Conservation (phyloP, 805 yeast species). For the Myxozyma nipponensis region DNA sequence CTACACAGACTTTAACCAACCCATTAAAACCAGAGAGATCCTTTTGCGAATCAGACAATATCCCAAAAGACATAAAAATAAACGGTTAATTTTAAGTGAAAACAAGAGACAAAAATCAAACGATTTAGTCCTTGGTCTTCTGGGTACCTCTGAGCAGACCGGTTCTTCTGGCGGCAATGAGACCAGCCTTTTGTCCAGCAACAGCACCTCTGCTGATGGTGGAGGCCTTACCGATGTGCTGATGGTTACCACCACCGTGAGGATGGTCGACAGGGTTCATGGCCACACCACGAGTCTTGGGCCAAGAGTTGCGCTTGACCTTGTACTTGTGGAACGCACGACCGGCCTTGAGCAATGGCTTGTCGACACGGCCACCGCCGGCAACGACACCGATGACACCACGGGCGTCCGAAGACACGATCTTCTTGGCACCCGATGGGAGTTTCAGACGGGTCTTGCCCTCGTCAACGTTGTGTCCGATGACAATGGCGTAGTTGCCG, state of each 20-base stretch:
- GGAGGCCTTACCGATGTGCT: conserved; percentile 99
- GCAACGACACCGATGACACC: conserved; percentile 99
- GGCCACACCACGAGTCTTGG: conserved; percentile 99
- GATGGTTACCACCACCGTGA: conserved; percentile 99
- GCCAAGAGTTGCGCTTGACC: conserved; percentile 99
- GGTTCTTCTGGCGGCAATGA: conserved; percentile 99
- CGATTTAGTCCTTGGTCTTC: conserved; percentile 68
- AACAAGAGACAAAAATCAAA: neutral
- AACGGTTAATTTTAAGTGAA: no score
- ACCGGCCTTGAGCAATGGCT: conserved; percentile 99
- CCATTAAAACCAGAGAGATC: no score
- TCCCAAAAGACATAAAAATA: no score
- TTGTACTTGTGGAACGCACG: conserved; percentile 99
- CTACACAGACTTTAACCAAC: no score
- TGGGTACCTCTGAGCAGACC: conserved; percentile 99
- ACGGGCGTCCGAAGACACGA: conserved; percentile 92
- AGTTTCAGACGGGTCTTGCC: conserved; percentile 98
- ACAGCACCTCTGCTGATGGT: conserved; percentile 99
- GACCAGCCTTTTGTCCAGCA: conserved; percentile 99
- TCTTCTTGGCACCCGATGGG: conserved; percentile 98
- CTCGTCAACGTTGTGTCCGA: conserved; percentile 99
- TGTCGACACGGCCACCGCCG: conserved; percentile 99
- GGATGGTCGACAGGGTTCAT: conserved; percentile 99
- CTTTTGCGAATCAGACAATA: no score
- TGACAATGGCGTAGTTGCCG: conserved; percentile 98